These are phyloP conservation scores for Alternaria sp. DNA, from an alignment of 2,329 filamentous ascomycete species.

Conservation along the genomic window DNA sequence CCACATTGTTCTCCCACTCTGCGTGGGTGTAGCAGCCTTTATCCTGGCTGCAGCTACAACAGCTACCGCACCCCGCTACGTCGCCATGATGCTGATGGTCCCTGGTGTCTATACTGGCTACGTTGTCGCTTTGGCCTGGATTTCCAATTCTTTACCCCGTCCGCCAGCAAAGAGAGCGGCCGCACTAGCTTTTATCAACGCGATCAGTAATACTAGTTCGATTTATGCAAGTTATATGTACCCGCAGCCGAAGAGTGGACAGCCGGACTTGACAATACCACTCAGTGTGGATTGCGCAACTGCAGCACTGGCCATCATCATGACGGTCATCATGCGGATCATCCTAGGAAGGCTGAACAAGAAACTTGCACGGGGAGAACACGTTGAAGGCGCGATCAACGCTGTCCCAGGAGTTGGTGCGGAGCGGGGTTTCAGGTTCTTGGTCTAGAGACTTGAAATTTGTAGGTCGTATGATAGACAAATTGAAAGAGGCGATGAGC, in stretches of 20 bases:
- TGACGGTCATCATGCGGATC: slow-evolving; percentile 69
- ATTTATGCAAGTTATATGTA: slow-evolving; percentile 79
- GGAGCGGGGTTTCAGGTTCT: slow-evolving; percentile 72
- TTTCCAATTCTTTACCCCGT: slow-evolving; percentile 76
- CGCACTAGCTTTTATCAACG: slow-evolving; percentile 79
- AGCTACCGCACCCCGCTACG: slow-evolving; percentile 68
- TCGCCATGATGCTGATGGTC: slow-evolving; percentile 77
- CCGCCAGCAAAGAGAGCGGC: slow-evolving; percentile 79
- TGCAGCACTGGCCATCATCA: slow-evolving; percentile 69
- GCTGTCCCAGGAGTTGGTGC: slow-evolving; percentile 64
- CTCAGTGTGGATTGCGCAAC: slow-evolving; percentile 75
- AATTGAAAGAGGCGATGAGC: slow-evolving; percentile 3
- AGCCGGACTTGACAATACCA: slow-evolving; percentile 60
- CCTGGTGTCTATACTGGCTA: slow-evolving; percentile 66
- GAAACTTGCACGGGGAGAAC: slow-evolving; percentile 72
- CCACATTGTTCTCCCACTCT: slow-evolving; percentile 71
- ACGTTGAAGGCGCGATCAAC: slow-evolving; percentile 63
- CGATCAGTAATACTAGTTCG: slow-evolving; percentile 71
- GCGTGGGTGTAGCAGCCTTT: slow-evolving; percentile 69
- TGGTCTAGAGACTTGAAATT: slow-evolving; percentile 56
- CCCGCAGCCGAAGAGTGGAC: slow-evolving; percentile 54
- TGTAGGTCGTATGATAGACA: neutral
- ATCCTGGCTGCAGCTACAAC: slow-evolving; percentile 73
- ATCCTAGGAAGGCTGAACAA: slow-evolving; percentile 73
- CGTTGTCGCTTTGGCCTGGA: slow-evolving; percentile 76